These are phyloP conservation scores for Mariannaea elegans DNA, from an alignment of 2,329 filamentous ascomycete species.

Conservation along the genomic window DNA sequence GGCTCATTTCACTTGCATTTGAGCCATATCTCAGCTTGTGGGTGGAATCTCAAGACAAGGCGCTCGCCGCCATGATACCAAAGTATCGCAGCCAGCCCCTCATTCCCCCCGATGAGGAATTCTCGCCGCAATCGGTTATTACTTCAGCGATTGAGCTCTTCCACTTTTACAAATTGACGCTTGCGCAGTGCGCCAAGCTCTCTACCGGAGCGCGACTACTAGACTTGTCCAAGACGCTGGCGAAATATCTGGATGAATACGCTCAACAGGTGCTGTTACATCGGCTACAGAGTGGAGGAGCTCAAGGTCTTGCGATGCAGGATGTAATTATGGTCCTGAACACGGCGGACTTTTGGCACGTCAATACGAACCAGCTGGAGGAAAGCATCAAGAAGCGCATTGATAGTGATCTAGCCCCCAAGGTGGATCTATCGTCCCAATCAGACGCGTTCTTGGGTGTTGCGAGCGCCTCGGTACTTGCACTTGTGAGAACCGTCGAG, in stretches of 20 bases:
- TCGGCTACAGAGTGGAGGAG: constrained; percentile 68
- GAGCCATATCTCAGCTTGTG: constrained; percentile 96
- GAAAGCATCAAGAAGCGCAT: constrained; percentile 94
- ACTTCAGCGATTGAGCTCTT: constrained; percentile 96
- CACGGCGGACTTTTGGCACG: constrained; percentile 97
- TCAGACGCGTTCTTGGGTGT: constrained; percentile 96
- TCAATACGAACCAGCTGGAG: constrained; percentile 90
- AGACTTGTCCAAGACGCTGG: constrained; percentile 85
- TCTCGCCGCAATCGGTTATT: constrained; percentile 88
- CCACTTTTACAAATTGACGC: constrained; percentile 91
- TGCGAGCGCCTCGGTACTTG: constrained; percentile 84
- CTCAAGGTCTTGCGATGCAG: constrained; percentile 66
- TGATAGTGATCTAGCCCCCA: constrained; percentile 77
- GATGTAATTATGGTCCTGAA: constrained; percentile 90
- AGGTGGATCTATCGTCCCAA: constrained; percentile 90
- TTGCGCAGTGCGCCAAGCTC: constrained; percentile 95
- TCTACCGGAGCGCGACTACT: constrained; percentile 89
- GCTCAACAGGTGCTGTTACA: constrained; percentile 89
- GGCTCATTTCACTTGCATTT: constrained; percentile 94
- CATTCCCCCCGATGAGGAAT: constrained; percentile 86
- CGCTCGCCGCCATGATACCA: constrained; percentile 84
- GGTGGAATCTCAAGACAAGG: constrained; percentile 95
- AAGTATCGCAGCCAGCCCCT: constrained; percentile 87
- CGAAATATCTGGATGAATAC: constrained; percentile 94
- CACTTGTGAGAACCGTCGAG: constrained; percentile 86